A percentile compares a stretch with the other conserved stretches of the same genome.
These are phyloP conservation scores for Solanum rostratum DNA, from an alignment of 257 asterid species.

Conservation along the genomic window DNA sequence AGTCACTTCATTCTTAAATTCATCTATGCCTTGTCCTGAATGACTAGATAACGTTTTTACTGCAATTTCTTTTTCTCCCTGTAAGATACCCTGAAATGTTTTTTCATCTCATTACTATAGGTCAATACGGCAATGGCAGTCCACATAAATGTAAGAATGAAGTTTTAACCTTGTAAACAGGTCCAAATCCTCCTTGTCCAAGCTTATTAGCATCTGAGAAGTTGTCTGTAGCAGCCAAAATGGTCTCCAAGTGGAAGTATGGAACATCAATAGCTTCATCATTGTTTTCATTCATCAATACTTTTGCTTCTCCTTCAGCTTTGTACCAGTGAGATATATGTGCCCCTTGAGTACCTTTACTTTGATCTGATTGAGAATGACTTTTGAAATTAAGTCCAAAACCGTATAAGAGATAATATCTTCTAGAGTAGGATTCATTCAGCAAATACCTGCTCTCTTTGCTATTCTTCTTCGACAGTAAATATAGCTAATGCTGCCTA, in stretches of 20 bases:
- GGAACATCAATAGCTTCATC: not conserved
- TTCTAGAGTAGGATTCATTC: not conserved
- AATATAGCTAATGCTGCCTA: not conserved
- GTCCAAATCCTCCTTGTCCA: constrained; percentile 3
- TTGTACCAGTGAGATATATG: not conserved
- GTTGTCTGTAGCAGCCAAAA: not conserved
- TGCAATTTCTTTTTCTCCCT: constrained; percentile 8
- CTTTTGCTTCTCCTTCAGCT: not conserved
- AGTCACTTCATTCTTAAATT: constrained; percentile 11
- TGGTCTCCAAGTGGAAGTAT: not conserved
- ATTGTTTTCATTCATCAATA: not conserved
- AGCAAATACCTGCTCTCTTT: not conserved
- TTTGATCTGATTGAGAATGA: not conserved
- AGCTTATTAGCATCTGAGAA: not conserved
- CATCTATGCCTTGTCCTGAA: constrained; percentile 17
- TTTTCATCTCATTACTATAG: not conserved
- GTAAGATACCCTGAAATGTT: constrained; percentile 2
- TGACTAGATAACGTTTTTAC: constrained; percentile 17
- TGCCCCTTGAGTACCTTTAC: not conserved
- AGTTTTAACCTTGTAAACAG: not conserved
- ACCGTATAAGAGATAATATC: not conserved
- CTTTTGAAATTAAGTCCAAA: not conserved
- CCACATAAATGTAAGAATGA: too few species aligned
- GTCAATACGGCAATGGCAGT: not conserved
- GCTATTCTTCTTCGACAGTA: not conserved